Conservation (phyloP, 139 green algal genomes). For the Trebouxia sp. region DNA sequence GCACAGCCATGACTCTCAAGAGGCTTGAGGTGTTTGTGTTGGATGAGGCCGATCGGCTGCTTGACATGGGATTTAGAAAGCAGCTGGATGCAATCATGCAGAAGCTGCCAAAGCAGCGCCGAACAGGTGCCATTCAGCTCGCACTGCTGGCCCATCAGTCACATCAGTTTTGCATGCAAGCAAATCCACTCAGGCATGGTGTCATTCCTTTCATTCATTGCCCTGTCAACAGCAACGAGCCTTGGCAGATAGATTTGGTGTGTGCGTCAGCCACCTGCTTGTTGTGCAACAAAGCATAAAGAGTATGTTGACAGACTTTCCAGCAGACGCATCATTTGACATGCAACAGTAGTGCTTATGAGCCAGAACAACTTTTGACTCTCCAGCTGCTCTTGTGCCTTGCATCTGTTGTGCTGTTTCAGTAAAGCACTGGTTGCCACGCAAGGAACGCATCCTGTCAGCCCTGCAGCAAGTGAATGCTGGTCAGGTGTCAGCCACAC, state of each 20-base stretch:
- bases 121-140: slow-evolving; percentile 61
- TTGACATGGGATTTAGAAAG: slow-evolving; percentile 91
- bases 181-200: too few relatives aligned
- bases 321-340: neutral
- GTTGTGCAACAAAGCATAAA: neutral
- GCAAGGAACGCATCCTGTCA: neutral
- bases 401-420: neutral
- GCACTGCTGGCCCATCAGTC: neutral
- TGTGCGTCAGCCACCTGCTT: neutral
- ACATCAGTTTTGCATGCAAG: too few relatives aligned
- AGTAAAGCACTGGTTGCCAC: neutral
- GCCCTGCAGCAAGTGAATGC: too few relatives aligned
- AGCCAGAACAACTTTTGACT: too few relatives aligned
- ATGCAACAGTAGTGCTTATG: too few relatives aligned
- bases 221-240: too few relatives aligned
- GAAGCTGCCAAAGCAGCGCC: slow-evolving; percentile 84
- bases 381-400: too few relatives aligned
- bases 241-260: too few relatives aligned
- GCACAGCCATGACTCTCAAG: slow-evolving; percentile 61
- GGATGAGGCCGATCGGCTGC: slow-evolving; percentile 94
- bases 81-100: slow-evolving; percentile 82
- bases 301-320: neutral
- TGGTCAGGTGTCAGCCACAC: too few relatives aligned
- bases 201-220: too few relatives aligned
- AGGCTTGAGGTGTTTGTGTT: slow-evolving; percentile 80